These are phyloP conservation scores for Citrus glauca DNA, from an alignment of 345 rosid genomes.

Conservation along the genomic window DNA sequence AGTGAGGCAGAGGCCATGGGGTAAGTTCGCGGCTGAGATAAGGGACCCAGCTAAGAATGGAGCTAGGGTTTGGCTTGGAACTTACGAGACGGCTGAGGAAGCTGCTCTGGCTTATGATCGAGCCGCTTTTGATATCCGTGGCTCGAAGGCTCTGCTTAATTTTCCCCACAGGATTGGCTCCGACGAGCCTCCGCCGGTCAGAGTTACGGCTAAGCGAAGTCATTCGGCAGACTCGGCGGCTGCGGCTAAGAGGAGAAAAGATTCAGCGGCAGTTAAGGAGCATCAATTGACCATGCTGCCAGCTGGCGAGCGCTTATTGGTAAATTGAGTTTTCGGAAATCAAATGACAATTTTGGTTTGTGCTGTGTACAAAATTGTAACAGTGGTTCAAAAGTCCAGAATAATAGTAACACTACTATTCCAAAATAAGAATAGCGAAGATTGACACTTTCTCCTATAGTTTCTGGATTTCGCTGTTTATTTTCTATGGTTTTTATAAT, in stretches of 20 bases:
- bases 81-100: conserved; percentile 65
- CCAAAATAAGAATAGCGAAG: too few species aligned
- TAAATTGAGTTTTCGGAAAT: not conserved
- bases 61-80: conserved; percentile 71
- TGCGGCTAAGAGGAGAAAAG: conserved; percentile 28
- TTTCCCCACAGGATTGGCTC: conserved; percentile 57
- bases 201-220: conserved; percentile 57
- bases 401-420: too few species aligned
- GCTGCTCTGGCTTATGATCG: conserved; percentile 77
- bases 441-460: too few species aligned
- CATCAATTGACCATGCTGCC: conserved; percentile 7
- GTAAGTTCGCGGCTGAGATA: conserved; percentile 78
- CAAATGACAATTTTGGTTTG: too few species aligned
- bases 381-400: too few species aligned
- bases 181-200: conserved; percentile 61
- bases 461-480: too few species aligned
- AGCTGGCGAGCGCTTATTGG: conserved; percentile 34
- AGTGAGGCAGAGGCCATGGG: conserved; percentile 79
- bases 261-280: conserved; percentile 3
- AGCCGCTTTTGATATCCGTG: conserved; percentile 62
- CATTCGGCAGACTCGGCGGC: conserved; percentile 6
- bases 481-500: too few species aligned
- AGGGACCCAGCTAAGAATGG: conserved; percentile 69
- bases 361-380: too few species aligned
- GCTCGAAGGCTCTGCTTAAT: conserved; percentile 62